A percentile compares a stretch with the other conserved stretches of the same genome.
phyloP scores from a whole-genome alignment of 441 rosid genomes.

The Flueggea neowawraea region DNA sequence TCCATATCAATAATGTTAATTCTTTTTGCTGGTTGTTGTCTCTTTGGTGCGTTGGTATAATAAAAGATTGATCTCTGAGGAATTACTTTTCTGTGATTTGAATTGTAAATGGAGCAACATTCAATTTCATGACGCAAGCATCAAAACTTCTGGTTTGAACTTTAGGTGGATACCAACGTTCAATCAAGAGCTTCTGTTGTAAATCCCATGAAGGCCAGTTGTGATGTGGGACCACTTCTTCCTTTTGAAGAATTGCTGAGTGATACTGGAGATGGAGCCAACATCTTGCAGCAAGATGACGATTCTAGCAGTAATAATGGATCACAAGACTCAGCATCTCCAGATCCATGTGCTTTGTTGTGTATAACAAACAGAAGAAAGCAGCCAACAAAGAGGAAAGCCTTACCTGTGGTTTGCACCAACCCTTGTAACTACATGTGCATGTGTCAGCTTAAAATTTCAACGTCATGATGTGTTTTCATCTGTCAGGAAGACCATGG shows the following conservation, averaged over 20 bases:
- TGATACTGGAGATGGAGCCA: conserved; percentile 34
- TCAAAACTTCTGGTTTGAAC: conserved; percentile 13
- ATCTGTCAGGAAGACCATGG: conserved; percentile 57
- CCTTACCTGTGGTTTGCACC: conserved; percentile 49
- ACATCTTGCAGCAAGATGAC: conserved; percentile 37
- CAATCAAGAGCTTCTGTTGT: conserved; percentile 48
- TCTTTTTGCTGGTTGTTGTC: not conserved
- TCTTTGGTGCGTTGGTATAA: too few species aligned
- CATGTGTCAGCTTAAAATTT: conserved; percentile 14
- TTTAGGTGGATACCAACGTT: conserved; percentile 43
- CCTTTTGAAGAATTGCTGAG: conserved; percentile 64
- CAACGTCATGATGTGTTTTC: conserved; percentile 22
- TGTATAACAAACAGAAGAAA: conserved; percentile 87
- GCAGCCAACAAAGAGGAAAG: conserved; percentile 49
- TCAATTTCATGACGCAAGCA: conserved; percentile 3
- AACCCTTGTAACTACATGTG: conserved; percentile 17
- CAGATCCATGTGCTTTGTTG: conserved; percentile 68
- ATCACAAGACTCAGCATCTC: conserved; percentile 47
- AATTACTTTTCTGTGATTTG: not conserved
- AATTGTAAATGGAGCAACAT: not conserved
- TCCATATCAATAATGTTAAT: not conserved
- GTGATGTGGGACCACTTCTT: conserved; percentile 62
- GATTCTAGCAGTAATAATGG: conserved; percentile 20
- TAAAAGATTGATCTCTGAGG: too few species aligned
- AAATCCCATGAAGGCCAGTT: conserved; percentile 36